Conservation (phyloP, 148 eudicot genomes). For the Chenopodium quinoa region DNA sequence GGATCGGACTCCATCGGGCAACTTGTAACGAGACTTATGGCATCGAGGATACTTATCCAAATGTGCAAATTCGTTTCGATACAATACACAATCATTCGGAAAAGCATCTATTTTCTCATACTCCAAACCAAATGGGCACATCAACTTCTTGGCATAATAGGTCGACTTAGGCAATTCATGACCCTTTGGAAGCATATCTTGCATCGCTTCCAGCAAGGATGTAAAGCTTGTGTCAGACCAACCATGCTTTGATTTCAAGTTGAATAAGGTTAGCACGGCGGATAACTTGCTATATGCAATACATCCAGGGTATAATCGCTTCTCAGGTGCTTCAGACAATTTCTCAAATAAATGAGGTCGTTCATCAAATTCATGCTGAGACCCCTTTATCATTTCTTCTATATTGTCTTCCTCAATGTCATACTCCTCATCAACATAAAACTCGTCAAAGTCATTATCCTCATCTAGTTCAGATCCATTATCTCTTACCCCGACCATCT, state of each 20-base stretch:
- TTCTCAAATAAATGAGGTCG: not conserved
- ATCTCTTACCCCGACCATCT: not conserved
- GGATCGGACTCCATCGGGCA: not conserved
- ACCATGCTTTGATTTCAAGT: not conserved
- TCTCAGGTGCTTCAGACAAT: not conserved
- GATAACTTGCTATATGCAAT: not conserved
- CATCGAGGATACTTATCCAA: too few species aligned
- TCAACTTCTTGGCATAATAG: not conserved
- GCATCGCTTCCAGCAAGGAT: not conserved
- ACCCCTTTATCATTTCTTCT: not conserved
- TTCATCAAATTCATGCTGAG: too few species aligned
- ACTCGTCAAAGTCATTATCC: not conserved
- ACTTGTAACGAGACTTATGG: not conserved
- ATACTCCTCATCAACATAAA: too few species aligned
- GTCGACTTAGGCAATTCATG: not conserved
- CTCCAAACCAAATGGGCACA: not conserved
- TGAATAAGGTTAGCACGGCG: not conserved
- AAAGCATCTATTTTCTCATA: not conserved
- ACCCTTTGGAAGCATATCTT: constrained; percentile 1
- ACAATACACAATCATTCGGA: not conserved
- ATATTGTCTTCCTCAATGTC: not conserved
- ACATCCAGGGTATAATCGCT: not conserved
- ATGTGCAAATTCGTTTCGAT: not conserved
- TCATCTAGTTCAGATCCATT: not conserved
- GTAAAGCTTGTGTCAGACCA: not conserved